phyloP scores from a whole-genome alignment of 2,329 filamentous ascomycete genomes.

The Ambrosiella cleistominuta region DNA sequence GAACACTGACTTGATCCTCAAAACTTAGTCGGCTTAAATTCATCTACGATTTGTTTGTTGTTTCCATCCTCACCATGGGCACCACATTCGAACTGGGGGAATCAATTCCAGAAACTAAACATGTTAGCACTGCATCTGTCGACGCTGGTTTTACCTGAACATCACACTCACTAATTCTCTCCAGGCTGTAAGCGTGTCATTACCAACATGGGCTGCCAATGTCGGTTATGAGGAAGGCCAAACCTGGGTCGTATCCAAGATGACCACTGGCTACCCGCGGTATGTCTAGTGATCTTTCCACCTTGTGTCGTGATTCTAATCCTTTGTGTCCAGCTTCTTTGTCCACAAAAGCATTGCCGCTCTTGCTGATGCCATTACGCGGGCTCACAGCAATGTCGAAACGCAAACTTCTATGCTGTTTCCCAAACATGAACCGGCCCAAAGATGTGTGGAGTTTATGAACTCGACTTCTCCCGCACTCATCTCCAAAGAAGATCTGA shows the following conservation, averaged over 20 bases:
- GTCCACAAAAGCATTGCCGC: conserved; percentile 67
- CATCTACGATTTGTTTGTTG: background rate
- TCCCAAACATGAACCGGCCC: conserved; percentile 52
- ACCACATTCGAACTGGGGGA: conserved; percentile 39
- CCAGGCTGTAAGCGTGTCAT: conserved; percentile 85
- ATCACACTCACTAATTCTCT: background rate
- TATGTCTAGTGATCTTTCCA: conserved; percentile 21
- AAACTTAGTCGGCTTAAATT: background rate
- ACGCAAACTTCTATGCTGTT: conserved; percentile 62
- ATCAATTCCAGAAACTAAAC: conserved; percentile 61
- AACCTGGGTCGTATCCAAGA: conserved; percentile 63
- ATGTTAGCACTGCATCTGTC: conserved; percentile 32
- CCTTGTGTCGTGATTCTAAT: background rate
- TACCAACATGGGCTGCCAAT: conserved; percentile 84
- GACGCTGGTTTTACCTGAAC: background rate
- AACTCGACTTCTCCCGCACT: conserved; percentile 26
- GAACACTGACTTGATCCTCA: background rate
- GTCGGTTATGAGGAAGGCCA: conserved; percentile 89
- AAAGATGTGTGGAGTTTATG: conserved; percentile 60
- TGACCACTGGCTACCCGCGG: conserved; percentile 86
- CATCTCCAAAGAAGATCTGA: conserved; percentile 30
- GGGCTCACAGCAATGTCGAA: conserved; percentile 40
- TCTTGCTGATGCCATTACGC: conserved; percentile 51
- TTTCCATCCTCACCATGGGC: conserved; percentile 23
- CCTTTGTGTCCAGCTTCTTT: conserved; percentile 55